Percentiles rank a stretch among this genome's conserved stretches.
phyloP scores from a whole-genome alignment of 495 filamentous ascomycete genomes.

The Cryomyces minteri region DNA sequence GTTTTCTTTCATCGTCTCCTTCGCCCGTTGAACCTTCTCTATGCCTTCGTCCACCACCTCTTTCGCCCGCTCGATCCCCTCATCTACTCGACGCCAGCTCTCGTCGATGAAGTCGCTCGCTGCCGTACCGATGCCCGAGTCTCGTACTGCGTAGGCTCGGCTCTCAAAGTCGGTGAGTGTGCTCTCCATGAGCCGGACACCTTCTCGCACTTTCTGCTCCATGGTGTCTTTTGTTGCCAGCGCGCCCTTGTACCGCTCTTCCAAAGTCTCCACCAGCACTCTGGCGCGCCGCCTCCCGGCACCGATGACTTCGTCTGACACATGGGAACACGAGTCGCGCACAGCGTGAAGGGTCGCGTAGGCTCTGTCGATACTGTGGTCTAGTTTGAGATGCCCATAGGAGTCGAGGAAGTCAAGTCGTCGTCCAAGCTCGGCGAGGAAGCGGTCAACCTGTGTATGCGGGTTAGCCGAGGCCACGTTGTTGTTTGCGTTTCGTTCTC shows the following conservation, averaged over 20 bases:
- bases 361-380: conserved; percentile 62
- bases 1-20: conserved; percentile 52
- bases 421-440: conserved; percentile 72
- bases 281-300: conserved; percentile 68
- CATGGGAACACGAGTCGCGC: conserved; percentile 66
- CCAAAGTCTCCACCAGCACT: conserved; percentile 86
- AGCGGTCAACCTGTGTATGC: conserved; percentile 54
- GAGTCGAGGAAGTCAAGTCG: conserved; percentile 76
- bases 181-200: conserved; percentile 68
- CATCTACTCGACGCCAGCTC: conserved; percentile 54
- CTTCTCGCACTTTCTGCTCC: conserved; percentile 77
- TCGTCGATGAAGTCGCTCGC: conserved; percentile 46
- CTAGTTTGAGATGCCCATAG: conserved; percentile 68
- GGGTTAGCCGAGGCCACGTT: background rate
- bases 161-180: conserved; percentile 71
- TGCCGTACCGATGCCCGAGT: conserved; percentile 17
- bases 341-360: conserved; percentile 78
- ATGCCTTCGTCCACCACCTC: conserved; percentile 77
- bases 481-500: background rate
- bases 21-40: conserved; percentile 48
- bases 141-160: conserved; percentile 56
- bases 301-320: conserved; percentile 81
- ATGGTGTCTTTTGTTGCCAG: conserved; percentile 69
- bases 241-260: conserved; percentile 76
- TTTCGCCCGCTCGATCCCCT: conserved; percentile 50